Conservation (phyloP, 2,329 filamentous ascomycete genomes). For the Neophaeococcomyces mojaviensis region DNA sequence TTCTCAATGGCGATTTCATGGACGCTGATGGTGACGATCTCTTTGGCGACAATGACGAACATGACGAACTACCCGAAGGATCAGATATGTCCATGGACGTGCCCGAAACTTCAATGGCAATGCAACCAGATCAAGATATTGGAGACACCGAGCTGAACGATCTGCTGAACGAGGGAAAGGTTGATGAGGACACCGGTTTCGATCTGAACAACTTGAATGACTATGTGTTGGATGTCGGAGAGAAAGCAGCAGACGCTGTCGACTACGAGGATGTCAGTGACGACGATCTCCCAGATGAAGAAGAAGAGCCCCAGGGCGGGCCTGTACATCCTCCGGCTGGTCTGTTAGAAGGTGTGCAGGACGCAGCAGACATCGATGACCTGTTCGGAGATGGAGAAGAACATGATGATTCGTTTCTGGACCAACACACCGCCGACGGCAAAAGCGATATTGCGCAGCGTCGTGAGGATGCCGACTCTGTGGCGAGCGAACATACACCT, state of each 20-base stretch:
- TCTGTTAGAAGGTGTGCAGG: conserved; percentile 32
- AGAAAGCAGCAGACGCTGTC: conserved; percentile 80
- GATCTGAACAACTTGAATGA: conserved; percentile 20
- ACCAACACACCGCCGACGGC: conserved; percentile 5
- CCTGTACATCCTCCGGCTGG: conserved; percentile 12
- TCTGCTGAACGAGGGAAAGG: conserved; percentile 34
- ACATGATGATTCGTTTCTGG: conserved; percentile 11
- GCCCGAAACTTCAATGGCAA: background rate
- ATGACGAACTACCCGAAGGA: background rate
- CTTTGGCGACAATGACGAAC: conserved; percentile 17
- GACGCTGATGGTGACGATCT: conserved; percentile 18
- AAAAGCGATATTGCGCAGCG: conserved; percentile 13
- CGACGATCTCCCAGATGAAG: conserved; percentile 83
- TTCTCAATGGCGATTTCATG: background rate
- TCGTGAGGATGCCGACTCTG: conserved; percentile 17
- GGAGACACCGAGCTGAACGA: conserved; percentile 22
- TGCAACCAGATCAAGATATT: conserved; percentile 1
- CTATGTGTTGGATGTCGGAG: conserved; percentile 40
- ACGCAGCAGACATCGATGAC: conserved; percentile 47
- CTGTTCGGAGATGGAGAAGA: conserved; percentile 20
- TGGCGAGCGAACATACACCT: conserved; percentile 14
- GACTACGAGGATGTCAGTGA: conserved; percentile 85
- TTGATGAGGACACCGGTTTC: conserved; percentile 16
- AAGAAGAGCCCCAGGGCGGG: conserved; percentile 38
- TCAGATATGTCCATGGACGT: background rate